Percentiles rank a stretch among this genome's conserved stretches.
Conservation (phyloP, 1,284 basidiomycete genomes). For the Pseudozyma hubeiensis region DNA sequence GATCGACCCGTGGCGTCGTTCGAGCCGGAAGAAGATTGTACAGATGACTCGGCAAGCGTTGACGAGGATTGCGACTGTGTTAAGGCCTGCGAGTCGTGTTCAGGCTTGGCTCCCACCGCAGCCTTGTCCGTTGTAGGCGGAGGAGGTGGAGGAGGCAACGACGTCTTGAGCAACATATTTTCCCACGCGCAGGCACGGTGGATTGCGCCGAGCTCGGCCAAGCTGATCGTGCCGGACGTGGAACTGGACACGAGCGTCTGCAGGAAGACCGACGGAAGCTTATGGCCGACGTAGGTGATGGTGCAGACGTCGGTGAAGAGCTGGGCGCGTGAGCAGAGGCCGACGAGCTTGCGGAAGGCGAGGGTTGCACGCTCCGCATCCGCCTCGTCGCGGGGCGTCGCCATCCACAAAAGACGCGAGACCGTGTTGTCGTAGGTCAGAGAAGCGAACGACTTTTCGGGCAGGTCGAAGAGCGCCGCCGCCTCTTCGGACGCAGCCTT, state of each 20-base stretch:
- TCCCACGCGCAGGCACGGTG: conserved; percentile 89
- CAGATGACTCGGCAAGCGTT: background rate
- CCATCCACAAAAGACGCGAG: conserved; percentile 46
- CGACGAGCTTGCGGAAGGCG: conserved; percentile 81
- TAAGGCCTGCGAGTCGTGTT: conserved; percentile 11
- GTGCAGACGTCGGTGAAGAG: conserved; percentile 90
- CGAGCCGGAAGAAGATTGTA: background rate
- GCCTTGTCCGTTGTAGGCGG: conserved; percentile 1
- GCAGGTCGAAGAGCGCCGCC: conserved; percentile 76
- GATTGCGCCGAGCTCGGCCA: conserved; percentile 81
- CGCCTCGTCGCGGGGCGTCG: conserved; percentile 58
- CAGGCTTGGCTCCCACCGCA: conserved; percentile 27
- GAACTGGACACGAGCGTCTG: conserved; percentile 69
- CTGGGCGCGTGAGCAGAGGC: conserved; percentile 81
- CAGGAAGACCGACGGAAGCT: conserved; percentile 80
- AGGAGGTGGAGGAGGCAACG: conserved; percentile 38
- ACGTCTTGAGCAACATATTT: conserved; percentile 79
- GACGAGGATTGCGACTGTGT: conserved; percentile 5
- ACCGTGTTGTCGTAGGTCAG: conserved; percentile 33
- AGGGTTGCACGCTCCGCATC: conserved; percentile 74
- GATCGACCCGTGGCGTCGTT: conserved; percentile 7
- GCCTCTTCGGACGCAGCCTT: conserved; percentile 79
- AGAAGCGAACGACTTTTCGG: conserved; percentile 34
- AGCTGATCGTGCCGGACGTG: conserved; percentile 74
- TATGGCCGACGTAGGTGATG: conserved; percentile 81